phyloP scores from a whole-genome alignment of 1,284 basidiomycete species.

The Cryptococcus amylolentus region DNA sequence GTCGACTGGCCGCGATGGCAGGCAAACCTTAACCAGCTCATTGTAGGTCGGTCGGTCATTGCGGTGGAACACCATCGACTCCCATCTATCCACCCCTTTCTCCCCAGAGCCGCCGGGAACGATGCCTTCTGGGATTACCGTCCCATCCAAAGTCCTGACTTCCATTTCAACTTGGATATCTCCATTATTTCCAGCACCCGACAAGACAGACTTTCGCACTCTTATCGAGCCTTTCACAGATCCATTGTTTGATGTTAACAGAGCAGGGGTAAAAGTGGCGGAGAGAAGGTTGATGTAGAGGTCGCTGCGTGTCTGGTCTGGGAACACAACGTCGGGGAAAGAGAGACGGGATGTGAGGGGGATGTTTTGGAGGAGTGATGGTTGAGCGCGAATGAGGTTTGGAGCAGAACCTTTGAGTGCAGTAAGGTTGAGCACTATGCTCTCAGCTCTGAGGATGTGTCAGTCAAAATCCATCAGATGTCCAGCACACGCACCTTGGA shows the following conservation, averaged over 20 bases:
- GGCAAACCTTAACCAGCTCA: conserved; percentile 82
- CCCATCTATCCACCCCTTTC: conserved; percentile 69
- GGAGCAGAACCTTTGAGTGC: conserved; percentile 77
- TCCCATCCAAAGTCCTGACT: conserved; percentile 73
- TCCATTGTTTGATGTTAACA: conserved; percentile 37
- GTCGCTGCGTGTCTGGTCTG: conserved; percentile 87
- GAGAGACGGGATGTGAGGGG: conserved; percentile 84
- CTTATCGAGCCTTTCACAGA: conserved; percentile 35
- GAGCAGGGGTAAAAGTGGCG: conserved; percentile 67
- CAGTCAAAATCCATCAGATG: not conserved
- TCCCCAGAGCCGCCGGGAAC: conserved; percentile 85
- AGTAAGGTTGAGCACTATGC: conserved; percentile 82
- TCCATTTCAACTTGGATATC: conserved; percentile 90
- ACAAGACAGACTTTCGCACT: conserved; percentile 35
- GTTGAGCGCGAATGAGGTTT: conserved; percentile 76
- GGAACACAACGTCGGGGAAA: conserved; percentile 94
- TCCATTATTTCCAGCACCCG: conserved; percentile 20
- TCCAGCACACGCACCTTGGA: conserved; percentile 58
- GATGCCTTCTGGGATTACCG: conserved; percentile 62
- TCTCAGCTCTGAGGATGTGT: conserved; percentile 63
- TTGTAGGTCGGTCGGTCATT: conserved; percentile 86
- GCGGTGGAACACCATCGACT: conserved; percentile 83
- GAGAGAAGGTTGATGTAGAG: conserved; percentile 92
- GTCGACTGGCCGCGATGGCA: conserved; percentile 62
- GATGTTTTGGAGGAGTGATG: conserved; percentile 75